phyloP scores from a whole-genome alignment of 345 rosid species.

The Raphanus sativus region DNA sequence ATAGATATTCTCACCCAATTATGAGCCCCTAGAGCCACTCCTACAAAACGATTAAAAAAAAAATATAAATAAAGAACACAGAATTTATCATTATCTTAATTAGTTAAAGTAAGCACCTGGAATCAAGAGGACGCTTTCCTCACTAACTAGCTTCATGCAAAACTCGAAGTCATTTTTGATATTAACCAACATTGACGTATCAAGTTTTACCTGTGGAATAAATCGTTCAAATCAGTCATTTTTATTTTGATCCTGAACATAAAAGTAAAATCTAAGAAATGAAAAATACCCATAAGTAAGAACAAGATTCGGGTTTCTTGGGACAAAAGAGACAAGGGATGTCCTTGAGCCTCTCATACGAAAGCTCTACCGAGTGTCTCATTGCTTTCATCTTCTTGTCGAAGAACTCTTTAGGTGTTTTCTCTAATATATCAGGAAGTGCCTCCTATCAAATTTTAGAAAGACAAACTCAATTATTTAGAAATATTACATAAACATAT shows the following conservation, averaged over 20 bases:
- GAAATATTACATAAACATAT: neutral
- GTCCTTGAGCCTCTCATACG: conserved; percentile 47
- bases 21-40: conserved; percentile 48
- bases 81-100: neutral
- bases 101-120: conserved; percentile 45
- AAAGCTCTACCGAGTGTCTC: neutral
- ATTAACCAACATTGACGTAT: conserved; percentile 49
- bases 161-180: conserved; percentile 60
- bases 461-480: neutral
- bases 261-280: neutral
- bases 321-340: conserved; percentile 61
- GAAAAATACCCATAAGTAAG: conserved; percentile 55
- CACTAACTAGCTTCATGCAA: conserved; percentile 52
- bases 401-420: conserved; percentile 9
- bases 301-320: conserved; percentile 61
- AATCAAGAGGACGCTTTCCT: conserved; percentile 51
- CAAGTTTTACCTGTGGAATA: conserved; percentile 48
- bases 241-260: neutral
- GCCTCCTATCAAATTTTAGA: neutral
- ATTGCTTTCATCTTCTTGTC: neutral
- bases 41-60: conserved; percentile 28
- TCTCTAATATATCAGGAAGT: conserved; percentile 7
- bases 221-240: neutral
- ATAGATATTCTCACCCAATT: conserved; percentile 62
- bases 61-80: neutral